Evolutionary conservation across 257 asterid genomes (phyloP), one percentile per base, ranked within the genome.

Genomic region (Ophiorrhiza pumila): DNA sequence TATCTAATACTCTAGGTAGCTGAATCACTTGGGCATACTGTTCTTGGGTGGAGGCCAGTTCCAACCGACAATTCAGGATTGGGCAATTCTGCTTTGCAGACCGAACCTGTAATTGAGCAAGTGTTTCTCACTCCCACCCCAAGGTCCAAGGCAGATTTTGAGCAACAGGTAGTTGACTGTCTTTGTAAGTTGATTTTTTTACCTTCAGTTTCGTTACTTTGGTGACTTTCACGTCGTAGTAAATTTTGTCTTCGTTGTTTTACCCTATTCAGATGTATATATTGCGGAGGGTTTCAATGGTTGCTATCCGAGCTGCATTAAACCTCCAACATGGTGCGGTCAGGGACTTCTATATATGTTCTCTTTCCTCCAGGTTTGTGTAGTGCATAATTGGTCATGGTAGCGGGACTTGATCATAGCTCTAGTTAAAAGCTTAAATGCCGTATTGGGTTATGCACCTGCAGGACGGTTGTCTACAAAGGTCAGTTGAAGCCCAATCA

Each of bases 401-500:
- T 29, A 8, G n/a, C 31, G 27, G 58, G 41, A 52, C 34, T 18
- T 32, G 37, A 56, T 68, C 27, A 39, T 62, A 5, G 41, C 34
- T 64, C 62, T 32, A n/a, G 61, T 60, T 35, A 42, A 53, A 74
- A 68, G 53, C 27, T 78, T 71, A 25, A 18, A 37, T 61, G 37
- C 47, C 65, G 57, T 50, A n/a, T 60, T 53, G 67, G n/a, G 63
- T 45, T 73, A 61, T 74, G 69, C 31, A 37, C 71, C 50, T 75
- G 74, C 83, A 95, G 99, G 93, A 95, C 99, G 71, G 73, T 95
- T 57, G 97, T 95, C 76, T 95, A 95, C 92, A 95, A 95, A 85
- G 99, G 99, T 74, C 99, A 95, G 85, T 74, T 95, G 87, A 95
- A 92, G 85, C 99, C 99, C 32, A 80, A 81, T 75, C 99, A 95